Conservation (phyloP, 2,329 filamentous ascomycete species). For the Seiridium cupressi region DNA sequence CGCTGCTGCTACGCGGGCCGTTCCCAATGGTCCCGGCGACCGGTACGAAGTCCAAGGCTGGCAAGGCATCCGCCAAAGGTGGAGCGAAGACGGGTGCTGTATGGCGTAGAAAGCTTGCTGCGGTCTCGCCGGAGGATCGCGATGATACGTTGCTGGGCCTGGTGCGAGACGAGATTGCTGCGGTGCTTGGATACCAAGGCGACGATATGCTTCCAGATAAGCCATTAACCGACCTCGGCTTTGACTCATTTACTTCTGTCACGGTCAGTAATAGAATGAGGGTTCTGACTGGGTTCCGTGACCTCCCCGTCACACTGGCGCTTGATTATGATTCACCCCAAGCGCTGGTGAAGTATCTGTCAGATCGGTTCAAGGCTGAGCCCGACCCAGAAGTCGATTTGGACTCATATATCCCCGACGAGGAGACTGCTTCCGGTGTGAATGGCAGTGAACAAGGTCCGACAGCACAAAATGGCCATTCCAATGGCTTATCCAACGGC, state of each 20-base stretch:
- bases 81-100: background rate
- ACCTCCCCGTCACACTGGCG: constrained; percentile 5
- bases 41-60: background rate
- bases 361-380: background rate
- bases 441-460: background rate
- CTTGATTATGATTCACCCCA: constrained; percentile 7
- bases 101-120: constrained; percentile 3
- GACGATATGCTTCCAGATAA: background rate
- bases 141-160: background rate
- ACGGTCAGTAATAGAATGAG: constrained; percentile 3
- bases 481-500: background rate
- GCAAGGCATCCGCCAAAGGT: background rate
- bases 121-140: background rate
- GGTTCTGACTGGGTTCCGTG: constrained; percentile 1
- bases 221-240: background rate
- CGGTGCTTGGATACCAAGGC: constrained; percentile 2
- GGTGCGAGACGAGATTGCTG: constrained; percentile 2
- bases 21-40: constrained; percentile 2
- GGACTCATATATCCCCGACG: background rate
- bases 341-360: constrained; percentile 1
- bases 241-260: constrained; percentile 5
- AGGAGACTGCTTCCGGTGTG: background rate
- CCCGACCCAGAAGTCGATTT: background rate
- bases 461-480: background rate
- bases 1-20: background rate